phyloP scores from a whole-genome alignment of 768 basidiomycete species.

The Lactifluus pinguis region DNA sequence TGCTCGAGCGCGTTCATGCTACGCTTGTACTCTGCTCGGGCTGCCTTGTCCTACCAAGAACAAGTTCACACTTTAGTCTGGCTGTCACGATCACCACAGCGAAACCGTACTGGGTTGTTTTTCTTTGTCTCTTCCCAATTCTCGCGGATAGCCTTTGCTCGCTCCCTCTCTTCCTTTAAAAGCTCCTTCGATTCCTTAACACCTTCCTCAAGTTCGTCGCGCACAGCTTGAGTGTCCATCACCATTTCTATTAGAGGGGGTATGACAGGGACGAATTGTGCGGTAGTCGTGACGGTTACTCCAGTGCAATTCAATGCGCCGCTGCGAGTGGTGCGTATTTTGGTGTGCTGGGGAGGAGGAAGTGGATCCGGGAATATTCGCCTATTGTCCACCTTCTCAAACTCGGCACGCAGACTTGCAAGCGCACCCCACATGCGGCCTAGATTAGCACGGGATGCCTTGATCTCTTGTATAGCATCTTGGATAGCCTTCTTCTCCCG shows the following conservation, averaged over 20 bases:
- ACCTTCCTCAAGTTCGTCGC: conserved; percentile 55
- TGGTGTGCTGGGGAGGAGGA: conserved; percentile 39
- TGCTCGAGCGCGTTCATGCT: conserved; percentile 44
- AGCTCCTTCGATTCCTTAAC: conserved; percentile 46
- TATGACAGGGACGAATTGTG: conserved; percentile 62
- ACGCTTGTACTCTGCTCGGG: conserved; percentile 41
- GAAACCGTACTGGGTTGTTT: conserved; percentile 11
- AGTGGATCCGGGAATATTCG: conserved; percentile 49
- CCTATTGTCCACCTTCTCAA: conserved; percentile 11
- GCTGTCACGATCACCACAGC: not conserved
- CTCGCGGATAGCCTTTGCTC: conserved; percentile 46
- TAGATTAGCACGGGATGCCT: conserved; percentile 44
- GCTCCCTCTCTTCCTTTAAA: conserved; percentile 42
- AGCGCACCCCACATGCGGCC: conserved; percentile 57
- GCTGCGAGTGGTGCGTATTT: conserved; percentile 40
- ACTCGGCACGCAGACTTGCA: conserved; percentile 35
- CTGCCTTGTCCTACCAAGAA: conserved; percentile 33
- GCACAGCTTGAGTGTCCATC: conserved; percentile 38
- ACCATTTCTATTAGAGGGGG: conserved; percentile 46
- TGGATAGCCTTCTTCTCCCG: conserved; percentile 34
- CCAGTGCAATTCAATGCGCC: conserved; percentile 7
- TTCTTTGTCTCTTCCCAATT: conserved; percentile 39
- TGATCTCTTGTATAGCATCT: conserved; percentile 43
- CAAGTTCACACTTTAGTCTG: not conserved
- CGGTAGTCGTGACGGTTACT: conserved; percentile 34